A percentile compares a stretch with the other conserved stretches of the same genome.
Evolutionary conservation across 2,329 filamentous ascomycete species (phyloP).

Genomic region (Hypoxylon sp.): DNA sequence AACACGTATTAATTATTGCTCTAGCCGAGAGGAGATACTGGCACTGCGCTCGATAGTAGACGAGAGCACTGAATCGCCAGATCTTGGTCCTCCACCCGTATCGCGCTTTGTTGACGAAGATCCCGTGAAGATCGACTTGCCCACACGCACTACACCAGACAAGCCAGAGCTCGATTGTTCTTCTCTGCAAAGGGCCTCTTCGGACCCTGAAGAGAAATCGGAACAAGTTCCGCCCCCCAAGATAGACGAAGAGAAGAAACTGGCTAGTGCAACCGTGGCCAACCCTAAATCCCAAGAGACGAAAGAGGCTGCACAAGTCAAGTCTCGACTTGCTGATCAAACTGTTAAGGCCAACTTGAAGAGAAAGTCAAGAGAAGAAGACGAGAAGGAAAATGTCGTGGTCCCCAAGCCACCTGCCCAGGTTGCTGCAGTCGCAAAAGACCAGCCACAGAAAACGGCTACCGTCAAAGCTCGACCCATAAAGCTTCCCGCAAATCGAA

Average conservation of each 20-base stretch:
- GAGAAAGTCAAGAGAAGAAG: slow-evolving; percentile 63
- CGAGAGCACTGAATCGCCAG: slow-evolving; percentile 67
- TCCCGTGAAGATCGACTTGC: slow-evolving; percentile 61
- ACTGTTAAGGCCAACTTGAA: slow-evolving; percentile 60
- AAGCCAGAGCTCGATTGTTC: slow-evolving; percentile 17
- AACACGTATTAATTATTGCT: slow-evolving; percentile 36
- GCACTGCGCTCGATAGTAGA: slow-evolving; percentile 61
- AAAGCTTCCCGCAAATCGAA: slow-evolving; percentile 54
- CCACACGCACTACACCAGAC: slow-evolving; percentile 40
- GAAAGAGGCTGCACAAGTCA: slow-evolving; percentile 1
- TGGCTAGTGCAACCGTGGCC: background rate
- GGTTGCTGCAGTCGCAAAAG: slow-evolving; percentile 40
- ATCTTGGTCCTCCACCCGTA: slow-evolving; percentile 70
- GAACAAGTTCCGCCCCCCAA: slow-evolving; percentile 2
- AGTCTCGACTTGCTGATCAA: slow-evolving; percentile 33
- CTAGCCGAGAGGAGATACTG: slow-evolving; percentile 68
- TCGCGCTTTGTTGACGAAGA: slow-evolving; percentile 67
- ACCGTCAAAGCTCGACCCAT: slow-evolving; percentile 48
- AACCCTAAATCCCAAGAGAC: slow-evolving; percentile 7
- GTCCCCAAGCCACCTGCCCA: slow-evolving; percentile 45
- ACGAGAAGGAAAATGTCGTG: slow-evolving; percentile 57
- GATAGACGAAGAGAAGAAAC: slow-evolving; percentile 23
- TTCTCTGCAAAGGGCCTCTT: slow-evolving; percentile 20
- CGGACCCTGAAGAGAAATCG: slow-evolving; percentile 7
- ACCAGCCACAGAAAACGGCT: slow-evolving; percentile 42